Evolutionary conservation across 2,329 filamentous ascomycete species (phyloP).

Genomic region (Penicillium sp.): DNA sequence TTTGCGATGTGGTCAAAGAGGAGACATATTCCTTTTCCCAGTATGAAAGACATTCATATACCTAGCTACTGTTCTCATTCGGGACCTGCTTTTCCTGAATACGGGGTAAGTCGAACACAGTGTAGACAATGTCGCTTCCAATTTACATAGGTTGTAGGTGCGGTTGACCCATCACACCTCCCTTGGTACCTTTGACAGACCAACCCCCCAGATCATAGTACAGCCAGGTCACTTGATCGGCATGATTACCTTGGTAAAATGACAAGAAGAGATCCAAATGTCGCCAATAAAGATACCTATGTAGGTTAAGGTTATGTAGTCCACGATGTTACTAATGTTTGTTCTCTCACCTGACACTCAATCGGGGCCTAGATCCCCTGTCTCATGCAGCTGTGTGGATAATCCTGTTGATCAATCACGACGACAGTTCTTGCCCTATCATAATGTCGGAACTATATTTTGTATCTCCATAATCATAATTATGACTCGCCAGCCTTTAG

Average conservation of each 20-base stretch:
- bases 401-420: not conserved
- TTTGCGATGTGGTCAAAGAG: not conserved
- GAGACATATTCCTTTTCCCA: not conserved
- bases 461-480: not conserved
- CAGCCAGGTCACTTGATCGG: constrained; percentile 14
- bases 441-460: not conserved
- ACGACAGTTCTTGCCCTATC: not conserved
- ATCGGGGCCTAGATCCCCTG: not conserved
- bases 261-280: not conserved
- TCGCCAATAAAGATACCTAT: not conserved
- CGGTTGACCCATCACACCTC: constrained; percentile 19
- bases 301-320: not conserved
- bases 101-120: constrained; percentile 10
- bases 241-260: no score
- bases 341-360: not conserved
- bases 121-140: constrained; percentile 10
- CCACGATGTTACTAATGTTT: not conserved
- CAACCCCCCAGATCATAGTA: constrained; percentile 10
- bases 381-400: not conserved
- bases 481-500: not conserved
- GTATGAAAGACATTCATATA: not conserved
- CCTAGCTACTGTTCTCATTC: not conserved
- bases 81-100: no score
- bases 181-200: constrained; percentile 18
- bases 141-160: constrained; percentile 15